These are phyloP conservation scores for Panaeolus cyanescens DNA, from an alignment of 768 basidiomycete species.

Conservation along the genomic window DNA sequence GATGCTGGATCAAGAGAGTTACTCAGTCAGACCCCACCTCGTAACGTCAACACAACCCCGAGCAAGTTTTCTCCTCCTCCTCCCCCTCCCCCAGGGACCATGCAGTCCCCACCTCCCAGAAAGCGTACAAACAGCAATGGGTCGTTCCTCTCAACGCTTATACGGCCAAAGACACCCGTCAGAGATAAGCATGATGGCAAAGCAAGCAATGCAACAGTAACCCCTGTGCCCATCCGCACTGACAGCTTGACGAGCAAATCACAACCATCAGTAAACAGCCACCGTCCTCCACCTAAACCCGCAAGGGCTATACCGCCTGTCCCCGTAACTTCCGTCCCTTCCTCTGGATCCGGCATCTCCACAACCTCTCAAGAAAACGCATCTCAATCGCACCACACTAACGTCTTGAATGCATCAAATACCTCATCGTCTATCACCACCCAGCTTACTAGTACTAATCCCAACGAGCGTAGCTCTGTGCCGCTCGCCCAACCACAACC, in stretches of 20 bases:
- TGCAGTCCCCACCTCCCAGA: background rate
- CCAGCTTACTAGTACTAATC: background rate
- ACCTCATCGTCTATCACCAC: background rate
- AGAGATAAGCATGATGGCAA: background rate
- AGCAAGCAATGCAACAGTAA: background rate
- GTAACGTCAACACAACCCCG: background rate
- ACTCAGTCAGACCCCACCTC: background rate
- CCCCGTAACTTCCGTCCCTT: background rate
- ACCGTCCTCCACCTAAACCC: background rate
- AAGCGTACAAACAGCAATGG: background rate
- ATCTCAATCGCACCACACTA: background rate
- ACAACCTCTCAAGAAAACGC: background rate
- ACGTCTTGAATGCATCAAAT: background rate
- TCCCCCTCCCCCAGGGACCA: background rate
- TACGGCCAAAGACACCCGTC: background rate
- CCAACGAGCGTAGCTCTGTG: background rate
- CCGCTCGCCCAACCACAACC: background rate
- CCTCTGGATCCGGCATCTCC: background rate
- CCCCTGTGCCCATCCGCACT: background rate
- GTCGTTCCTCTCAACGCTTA: slow-evolving; percentile 3
- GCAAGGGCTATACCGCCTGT: background rate
- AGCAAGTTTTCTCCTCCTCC: background rate
- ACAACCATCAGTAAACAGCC: background rate
- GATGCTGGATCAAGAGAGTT: background rate
- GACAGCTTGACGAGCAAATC: background rate